Conservation (phyloP, 768 basidiomycete species). For the Suillus tomentosus region DNA sequence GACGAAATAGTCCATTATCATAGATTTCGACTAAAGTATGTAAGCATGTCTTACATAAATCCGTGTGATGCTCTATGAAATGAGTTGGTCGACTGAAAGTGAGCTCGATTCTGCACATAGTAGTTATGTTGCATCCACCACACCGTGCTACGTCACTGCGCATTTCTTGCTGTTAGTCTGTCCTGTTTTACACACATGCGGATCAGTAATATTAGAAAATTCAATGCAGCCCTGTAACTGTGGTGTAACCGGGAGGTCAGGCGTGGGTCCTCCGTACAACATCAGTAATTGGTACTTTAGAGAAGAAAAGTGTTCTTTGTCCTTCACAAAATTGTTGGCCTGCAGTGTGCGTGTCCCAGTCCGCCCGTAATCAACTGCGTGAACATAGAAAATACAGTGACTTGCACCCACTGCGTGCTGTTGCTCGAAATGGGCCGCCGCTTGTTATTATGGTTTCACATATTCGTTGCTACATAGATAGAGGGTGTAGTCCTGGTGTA, state of each 20-base stretch:
- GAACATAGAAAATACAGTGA: neutral
- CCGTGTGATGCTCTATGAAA: neutral
- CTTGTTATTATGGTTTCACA: neutral
- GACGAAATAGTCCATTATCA: neutral
- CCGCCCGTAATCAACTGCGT: neutral
- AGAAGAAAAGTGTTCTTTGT: neutral
- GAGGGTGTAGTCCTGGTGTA: neutral
- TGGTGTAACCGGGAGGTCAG: neutral
- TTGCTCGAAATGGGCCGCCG: neutral
- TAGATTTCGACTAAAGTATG: neutral
- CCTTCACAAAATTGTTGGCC: neutral
- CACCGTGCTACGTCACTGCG: neutral
- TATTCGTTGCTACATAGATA: constrained; percentile 4
- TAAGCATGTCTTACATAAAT: neutral
- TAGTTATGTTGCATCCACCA: neutral
- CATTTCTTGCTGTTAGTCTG: neutral
- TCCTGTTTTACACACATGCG: neutral
- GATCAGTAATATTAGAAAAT: no score
- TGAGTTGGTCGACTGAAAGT: neutral
- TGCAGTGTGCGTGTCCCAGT: neutral
- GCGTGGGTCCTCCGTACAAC: neutral
- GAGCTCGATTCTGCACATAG: neutral
- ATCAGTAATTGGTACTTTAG: neutral
- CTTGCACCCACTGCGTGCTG: neutral
- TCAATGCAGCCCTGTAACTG: neutral